These are phyloP conservation scores for Parsonsia alboflavescens DNA, from an alignment of 257 asterid genomes.

Conservation along the genomic window DNA sequence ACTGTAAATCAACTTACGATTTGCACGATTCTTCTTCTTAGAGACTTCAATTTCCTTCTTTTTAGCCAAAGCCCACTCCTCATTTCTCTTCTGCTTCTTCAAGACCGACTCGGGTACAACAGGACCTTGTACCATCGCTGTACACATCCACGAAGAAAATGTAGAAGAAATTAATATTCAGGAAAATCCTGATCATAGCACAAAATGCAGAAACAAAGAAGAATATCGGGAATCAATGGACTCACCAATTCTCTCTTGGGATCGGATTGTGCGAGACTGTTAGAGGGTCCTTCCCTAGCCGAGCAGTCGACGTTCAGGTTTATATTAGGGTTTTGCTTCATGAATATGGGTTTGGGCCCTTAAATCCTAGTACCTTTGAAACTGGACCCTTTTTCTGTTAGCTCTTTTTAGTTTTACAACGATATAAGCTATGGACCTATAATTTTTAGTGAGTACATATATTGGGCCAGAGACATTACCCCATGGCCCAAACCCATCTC, in stretches of 20 bases:
- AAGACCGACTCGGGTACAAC: constrained; percentile 50
- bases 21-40: constrained; percentile 44
- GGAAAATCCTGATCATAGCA: neutral
- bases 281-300: neutral
- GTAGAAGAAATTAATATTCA: neutral
- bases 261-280: neutral
- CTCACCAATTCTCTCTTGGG: neutral
- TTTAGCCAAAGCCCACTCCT: constrained; percentile 56
- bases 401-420: too few species aligned
- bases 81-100: constrained; percentile 64
- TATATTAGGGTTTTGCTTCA: neutral
- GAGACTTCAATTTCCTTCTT: constrained; percentile 37
- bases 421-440: too few species aligned
- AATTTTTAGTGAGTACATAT: too few species aligned
- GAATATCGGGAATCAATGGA: neutral
- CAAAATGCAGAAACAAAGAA: neutral
- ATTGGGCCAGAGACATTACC: too few species aligned
- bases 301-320: neutral
- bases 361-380: neutral
- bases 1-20: constrained; percentile 42
- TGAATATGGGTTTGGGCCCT: neutral
- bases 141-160: neutral
- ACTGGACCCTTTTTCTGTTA: too few species aligned
- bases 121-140: constrained; percentile 9
- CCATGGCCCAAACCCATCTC: too few species aligned